Conservation (phyloP, 345 rosid species). For the Populus euphratica region DNA sequence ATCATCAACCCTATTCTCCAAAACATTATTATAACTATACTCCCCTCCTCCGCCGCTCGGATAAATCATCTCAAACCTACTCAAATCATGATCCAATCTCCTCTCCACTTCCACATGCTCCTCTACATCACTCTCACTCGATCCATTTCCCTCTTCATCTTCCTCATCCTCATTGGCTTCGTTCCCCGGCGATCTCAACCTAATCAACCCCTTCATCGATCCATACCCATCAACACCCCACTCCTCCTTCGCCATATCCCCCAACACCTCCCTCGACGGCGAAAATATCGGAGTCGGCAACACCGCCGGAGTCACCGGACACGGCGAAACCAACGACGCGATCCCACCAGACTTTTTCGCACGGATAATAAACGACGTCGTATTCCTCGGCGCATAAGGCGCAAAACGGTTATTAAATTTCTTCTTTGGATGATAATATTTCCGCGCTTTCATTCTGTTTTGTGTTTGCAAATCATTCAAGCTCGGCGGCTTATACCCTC, state of each 20-base stretch:
- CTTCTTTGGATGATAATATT: conserved; percentile 67
- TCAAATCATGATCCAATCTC: conserved; percentile 92
- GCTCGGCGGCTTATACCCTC: conserved; percentile 78
- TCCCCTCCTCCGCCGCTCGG: conserved; percentile 51
- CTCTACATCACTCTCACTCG: conserved; percentile 96
- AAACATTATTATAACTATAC: conserved; percentile 56
- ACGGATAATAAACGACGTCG: conserved; percentile 76
- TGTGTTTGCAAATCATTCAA: conserved; percentile 77
- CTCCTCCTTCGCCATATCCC: conserved; percentile 94
- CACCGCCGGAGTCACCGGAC: conserved; percentile 86
- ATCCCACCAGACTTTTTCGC: conserved; percentile 93
- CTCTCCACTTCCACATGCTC: conserved; percentile 94
- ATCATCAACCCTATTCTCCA: conserved; percentile 94
- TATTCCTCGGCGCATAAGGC: conserved; percentile 93
- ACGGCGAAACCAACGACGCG: conserved; percentile 87
- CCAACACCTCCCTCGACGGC: conserved; percentile 80
- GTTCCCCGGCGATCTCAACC: conserved; percentile 69
- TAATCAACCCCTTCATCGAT: conserved; percentile 91
- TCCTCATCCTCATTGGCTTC: conserved; percentile 75
- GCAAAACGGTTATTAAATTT: conserved; percentile 59
- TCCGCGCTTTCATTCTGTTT: conserved; percentile 67
- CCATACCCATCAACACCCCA: conserved; percentile 99
- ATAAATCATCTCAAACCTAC: conserved; percentile 94
- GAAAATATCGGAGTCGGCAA: conserved; percentile 83
- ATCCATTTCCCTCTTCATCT: conserved; percentile 78